phyloP scores from a whole-genome alignment of 2,329 filamentous ascomycete genomes.

The Claviceps sp. region DNA sequence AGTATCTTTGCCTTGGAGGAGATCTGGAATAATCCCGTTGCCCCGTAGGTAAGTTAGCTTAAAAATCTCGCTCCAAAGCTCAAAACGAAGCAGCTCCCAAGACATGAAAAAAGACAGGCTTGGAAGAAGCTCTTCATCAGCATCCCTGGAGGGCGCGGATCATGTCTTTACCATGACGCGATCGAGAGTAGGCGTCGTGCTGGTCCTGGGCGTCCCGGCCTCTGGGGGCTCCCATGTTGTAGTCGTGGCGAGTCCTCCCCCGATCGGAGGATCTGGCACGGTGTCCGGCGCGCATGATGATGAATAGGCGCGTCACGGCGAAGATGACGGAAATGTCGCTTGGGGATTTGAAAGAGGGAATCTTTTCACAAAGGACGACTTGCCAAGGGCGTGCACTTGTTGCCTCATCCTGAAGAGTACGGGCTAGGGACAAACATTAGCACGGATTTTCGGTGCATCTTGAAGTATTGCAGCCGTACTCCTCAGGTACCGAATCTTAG shows the following conservation, averaged over 20 bases:
- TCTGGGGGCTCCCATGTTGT: constrained; percentile 7
- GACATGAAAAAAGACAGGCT: constrained; percentile 1
- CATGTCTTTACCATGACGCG: constrained; percentile 37
- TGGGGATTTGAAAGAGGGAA: neutral
- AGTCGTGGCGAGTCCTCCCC: constrained; percentile 9
- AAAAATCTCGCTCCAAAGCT: constrained; percentile 13
- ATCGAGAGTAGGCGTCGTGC: constrained; percentile 29
- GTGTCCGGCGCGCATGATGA: constrained; percentile 32
- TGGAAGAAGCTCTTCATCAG: constrained; percentile 6
- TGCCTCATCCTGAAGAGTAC: too few species aligned
- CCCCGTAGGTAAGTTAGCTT: constrained; percentile 32
- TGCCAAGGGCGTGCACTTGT: too few species aligned
- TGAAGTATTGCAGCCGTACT: too few species aligned
- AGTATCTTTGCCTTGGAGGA: constrained; percentile 25
- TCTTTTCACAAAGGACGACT: too few species aligned
- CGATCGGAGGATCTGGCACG: constrained; percentile 18
- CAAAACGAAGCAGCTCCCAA: neutral
- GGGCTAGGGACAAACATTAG: too few species aligned
- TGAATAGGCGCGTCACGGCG: neutral
- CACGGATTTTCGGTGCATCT: too few species aligned
- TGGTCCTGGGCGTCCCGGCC: constrained; percentile 9
- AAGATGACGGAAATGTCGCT: neutral
- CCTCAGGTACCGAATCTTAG: too few species aligned
- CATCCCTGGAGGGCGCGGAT: constrained; percentile 18
- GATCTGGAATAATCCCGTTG: constrained; percentile 30